Evolutionary conservation across 805 yeast species (phyloP).

Genomic region (Komagataella pseudopastoris): DNA sequence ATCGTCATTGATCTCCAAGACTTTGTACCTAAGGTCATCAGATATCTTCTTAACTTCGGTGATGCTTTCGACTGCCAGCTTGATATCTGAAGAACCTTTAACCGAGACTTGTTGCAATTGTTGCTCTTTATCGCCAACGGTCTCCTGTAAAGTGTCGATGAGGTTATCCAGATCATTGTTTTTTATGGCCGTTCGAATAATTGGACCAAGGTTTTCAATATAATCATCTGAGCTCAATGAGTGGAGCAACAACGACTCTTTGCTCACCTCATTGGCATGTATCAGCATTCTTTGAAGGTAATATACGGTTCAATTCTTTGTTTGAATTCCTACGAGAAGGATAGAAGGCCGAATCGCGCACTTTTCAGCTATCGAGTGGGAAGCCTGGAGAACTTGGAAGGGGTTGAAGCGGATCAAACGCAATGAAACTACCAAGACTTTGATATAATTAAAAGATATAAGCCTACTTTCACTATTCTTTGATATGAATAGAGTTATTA

Average conservation of each 20-base stretch:
- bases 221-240: conserved; percentile 52
- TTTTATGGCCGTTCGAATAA: conserved; percentile 49
- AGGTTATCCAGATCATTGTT: conserved; percentile 41
- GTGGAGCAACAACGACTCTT: conserved; percentile 13
- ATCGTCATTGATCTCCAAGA: conserved; percentile 40
- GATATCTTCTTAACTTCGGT: conserved; percentile 48
- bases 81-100: conserved; percentile 40
- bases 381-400: too few species aligned
- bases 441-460: background rate
- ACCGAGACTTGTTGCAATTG: conserved; percentile 54
- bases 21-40: conserved; percentile 36
- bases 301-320: background rate
- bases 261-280: conserved; percentile 1
- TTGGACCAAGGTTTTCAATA: conserved; percentile 68
- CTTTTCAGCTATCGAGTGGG: background rate
- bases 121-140: conserved; percentile 45
- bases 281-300: background rate
- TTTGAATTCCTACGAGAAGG: background rate
- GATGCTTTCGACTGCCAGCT: conserved; percentile 48
- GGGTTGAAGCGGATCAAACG: background rate
- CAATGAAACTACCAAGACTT: background rate
- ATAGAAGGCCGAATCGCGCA: background rate
- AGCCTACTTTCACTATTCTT: background rate
- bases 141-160: conserved; percentile 37
- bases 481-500: conserved; percentile 24